Base-by-base conservation (phyloP, 352 stramenopile species). In the Phytophthora idaei region DNA sequence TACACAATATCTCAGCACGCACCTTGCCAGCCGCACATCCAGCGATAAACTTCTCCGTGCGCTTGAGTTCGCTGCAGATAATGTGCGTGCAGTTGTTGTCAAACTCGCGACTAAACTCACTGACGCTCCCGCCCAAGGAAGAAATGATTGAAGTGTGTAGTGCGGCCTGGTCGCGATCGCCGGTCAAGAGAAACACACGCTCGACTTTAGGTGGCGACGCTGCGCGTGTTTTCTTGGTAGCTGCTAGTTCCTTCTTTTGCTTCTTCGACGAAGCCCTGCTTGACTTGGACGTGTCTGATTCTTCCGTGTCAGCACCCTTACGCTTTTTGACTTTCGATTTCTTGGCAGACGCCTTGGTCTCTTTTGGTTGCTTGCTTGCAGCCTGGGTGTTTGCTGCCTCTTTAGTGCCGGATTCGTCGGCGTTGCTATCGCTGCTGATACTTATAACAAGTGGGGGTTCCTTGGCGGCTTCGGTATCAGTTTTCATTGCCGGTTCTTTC, bases 21-120 rank as follows among this genome's bases (percentile, higher is more conserved):
- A 95, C 87, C 83, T 96, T 96, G 44, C 89, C 89, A 57, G 82
- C 73, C 5, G 87, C 85, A 55, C 87, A 95, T 21, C 85, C 89
- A 29, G 85, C 82, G 17, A 96, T 78, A 57, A 96, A 93, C 64
- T 96, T 96, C 62, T 96, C 89, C 4, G 89, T 96, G 2, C 89
- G 82, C 73, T 93, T 93, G 28, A 96, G 77, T 57, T 95, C 85
- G 36, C 81, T 93, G 67, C 85, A 95, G 59, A 96, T 93, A 67
- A 96, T 90, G 67, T 96, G 85, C 3, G 89, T 94, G 67, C 87
- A 90, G 21, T 72, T 71, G 42, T 60, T 75, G 41, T 96, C 87
- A 66, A 82, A 96, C 15, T 80, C 78, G 27, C 89, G 81, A 39
- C 79, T 82, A 34, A 78, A 88, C 27, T 90, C 65, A 60, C 86